Evolutionary conservation across 163 green algal species (phyloP), one percentile per base, ranked within the genome.

Genomic region (Scenedesmus sp.): DNA sequence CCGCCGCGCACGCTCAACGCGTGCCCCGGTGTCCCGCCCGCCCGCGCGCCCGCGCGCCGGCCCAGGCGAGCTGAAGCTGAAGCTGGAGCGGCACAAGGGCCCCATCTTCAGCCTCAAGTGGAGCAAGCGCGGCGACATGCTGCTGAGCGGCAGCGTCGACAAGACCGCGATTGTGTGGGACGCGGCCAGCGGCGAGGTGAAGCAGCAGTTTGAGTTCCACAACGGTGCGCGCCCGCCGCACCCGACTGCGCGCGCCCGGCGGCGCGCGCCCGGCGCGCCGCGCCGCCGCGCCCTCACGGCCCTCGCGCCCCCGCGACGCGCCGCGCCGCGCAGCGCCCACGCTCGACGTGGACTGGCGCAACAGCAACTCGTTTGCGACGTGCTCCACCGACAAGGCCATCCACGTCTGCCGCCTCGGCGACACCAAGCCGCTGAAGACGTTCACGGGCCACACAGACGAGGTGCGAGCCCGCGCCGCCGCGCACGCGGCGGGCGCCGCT

Each of bases 51-150:
- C 15, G 7, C 39, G 56, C 10, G 56, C 56, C 33, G 48, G n/a
- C n/a, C 39, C 48, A 75, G 66, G 66, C 47, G 57, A 11, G 6
- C 48, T 75, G 29, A 63, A 75, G 67, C 67, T 65, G 50, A 53
- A 65, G 57, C 85, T 97, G 44, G 84, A 87, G 24, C 88, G 85
- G 75, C 94, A 98, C 85, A 84, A 87, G 56, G 90, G 88, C 6
- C 88, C 92, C 36, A 92, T 98, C 65, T 97, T 97, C 79, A 91
- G 88, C 17, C 86, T 98, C 26, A 95, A 96, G 75, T 98, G 92
- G 91, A 97, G 96, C 91, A 92, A 91, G 67, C 89, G 89, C 13
- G 94, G 94, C 20, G 86, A 92, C 79, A 76, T 93, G 72, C 84
- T 96, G 83, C 86, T 96, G 18, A 92, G 70, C 60, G 92, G 92